Conservation (phyloP, 2,329 filamentous ascomycete genomes). For the Blumeriella jaapii region DNA sequence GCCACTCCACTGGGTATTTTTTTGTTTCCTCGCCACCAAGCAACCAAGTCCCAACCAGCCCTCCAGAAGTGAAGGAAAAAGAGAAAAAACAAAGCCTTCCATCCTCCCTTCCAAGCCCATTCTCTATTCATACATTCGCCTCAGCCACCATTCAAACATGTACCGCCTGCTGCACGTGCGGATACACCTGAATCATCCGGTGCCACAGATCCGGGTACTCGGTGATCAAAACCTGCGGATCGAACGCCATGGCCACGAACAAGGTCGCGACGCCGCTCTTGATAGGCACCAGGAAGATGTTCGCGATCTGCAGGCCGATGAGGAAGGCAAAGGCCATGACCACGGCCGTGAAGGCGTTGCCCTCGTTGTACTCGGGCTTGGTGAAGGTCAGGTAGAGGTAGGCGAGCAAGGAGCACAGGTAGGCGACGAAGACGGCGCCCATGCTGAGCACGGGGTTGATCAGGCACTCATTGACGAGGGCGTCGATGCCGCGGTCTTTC, state of each 20-base stretch:
- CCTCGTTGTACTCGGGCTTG: slow-evolving; percentile 62
- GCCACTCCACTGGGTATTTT: too few relatives aligned
- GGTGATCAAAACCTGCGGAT: slow-evolving; percentile 61
- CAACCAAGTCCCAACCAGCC: too few relatives aligned
- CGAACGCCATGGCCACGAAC: slow-evolving; percentile 67
- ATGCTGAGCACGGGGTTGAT: slow-evolving; percentile 49
- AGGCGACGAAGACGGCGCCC: slow-evolving; percentile 73
- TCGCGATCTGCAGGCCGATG: slow-evolving; percentile 80
- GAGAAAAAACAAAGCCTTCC: too few relatives aligned
- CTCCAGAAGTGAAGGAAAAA: too few relatives aligned
- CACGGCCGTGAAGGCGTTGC: slow-evolving; percentile 59
- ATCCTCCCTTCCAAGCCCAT: not conserved
- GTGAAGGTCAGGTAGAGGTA: slow-evolving; percentile 84
- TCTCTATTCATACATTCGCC: too few relatives aligned
- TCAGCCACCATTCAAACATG: slow-evolving; percentile 16
- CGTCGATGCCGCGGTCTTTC: slow-evolving; percentile 83
- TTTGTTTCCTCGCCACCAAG: too few relatives aligned
- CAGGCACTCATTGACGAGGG: slow-evolving; percentile 55
- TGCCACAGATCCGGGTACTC: slow-evolving; percentile 76
- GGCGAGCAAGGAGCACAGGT: slow-evolving; percentile 66
- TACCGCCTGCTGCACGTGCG: slow-evolving; percentile 61
- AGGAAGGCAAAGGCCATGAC: slow-evolving; percentile 79
- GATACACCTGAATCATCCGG: slow-evolving; percentile 71
- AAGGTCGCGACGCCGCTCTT: slow-evolving; percentile 85
- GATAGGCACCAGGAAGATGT: slow-evolving; percentile 81